Conservation (phyloP, 2,329 filamentous ascomycete species). For the Talaromyces sp. region DNA sequence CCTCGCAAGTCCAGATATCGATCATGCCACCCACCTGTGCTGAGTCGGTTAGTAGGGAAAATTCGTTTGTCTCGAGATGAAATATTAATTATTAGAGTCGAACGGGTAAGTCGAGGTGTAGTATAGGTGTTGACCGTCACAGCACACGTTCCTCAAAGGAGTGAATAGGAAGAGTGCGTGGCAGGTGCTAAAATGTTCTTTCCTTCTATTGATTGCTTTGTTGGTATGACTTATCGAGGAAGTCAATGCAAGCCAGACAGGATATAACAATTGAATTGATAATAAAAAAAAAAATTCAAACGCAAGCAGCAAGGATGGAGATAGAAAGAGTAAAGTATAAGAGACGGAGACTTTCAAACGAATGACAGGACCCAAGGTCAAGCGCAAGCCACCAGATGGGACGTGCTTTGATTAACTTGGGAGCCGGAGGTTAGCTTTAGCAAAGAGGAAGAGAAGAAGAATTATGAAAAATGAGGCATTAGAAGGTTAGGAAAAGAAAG, state of each 20-base stretch:
- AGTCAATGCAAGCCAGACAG: not conserved
- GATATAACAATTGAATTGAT: not conserved
- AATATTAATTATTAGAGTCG: constrained; percentile 17
- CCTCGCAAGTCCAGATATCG: not conserved
- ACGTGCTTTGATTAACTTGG: constrained; percentile 21
- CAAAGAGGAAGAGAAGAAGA: constrained; percentile 27
- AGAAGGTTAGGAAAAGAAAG: constrained; percentile 31
- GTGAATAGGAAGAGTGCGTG: constrained; percentile 7
- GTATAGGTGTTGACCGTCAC: not conserved
- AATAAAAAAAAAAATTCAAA: constrained; percentile 5
- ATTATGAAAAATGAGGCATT: constrained; percentile 30
- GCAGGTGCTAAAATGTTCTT: not conserved
- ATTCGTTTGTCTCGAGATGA: not conserved
- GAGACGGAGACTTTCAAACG: constrained; percentile 23
- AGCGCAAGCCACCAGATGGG: constrained; percentile 23
- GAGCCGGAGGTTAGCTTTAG: constrained; percentile 25
- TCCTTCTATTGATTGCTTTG: not conserved
- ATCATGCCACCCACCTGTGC: constrained; percentile 9
- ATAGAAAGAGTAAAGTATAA: constrained; percentile 3
- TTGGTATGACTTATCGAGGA: not conserved
- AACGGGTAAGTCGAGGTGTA: not conserved
- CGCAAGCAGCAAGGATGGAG: constrained; percentile 7
- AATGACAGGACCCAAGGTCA: constrained; percentile 35
- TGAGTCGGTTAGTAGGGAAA: not conserved
- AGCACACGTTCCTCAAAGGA: constrained; percentile 12